phyloP scores from a whole-genome alignment of 148 eudicot species.

The Diospyros kaki region DNA sequence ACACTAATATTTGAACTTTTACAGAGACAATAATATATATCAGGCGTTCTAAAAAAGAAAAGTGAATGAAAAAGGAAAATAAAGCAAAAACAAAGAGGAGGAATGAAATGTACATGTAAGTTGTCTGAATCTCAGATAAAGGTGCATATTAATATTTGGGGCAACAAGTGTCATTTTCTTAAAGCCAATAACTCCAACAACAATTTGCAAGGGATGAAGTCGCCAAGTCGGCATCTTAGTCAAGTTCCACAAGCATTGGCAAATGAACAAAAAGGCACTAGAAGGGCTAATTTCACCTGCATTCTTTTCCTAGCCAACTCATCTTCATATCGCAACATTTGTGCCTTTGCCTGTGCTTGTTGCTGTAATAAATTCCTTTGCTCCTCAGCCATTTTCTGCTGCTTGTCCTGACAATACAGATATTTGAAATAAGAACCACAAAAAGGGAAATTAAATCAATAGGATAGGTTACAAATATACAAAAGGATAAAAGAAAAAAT shows the following conservation, averaged over 20 bases:
- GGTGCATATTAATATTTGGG: background rate
- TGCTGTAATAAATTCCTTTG: conserved; percentile 79
- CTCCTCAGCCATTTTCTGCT: conserved; percentile 73
- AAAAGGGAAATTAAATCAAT: background rate
- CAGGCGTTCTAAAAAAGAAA: too few species aligned
- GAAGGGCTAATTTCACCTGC: conserved; percentile 48
- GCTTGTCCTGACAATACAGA: conserved; percentile 64
- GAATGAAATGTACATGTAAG: background rate
- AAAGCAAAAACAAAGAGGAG: background rate
- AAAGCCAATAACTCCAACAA: background rate
- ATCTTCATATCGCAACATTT: conserved; percentile 85
- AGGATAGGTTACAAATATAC: too few species aligned
- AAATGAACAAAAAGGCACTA: background rate
- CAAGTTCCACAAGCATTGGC: background rate
- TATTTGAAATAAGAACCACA: background rate
- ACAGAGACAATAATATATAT: too few species aligned
- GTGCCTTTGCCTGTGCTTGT: conserved; percentile 85
- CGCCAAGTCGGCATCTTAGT: background rate
- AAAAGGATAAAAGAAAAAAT: background rate
- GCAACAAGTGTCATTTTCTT: background rate
- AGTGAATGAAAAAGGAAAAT: background rate
- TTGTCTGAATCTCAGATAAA: background rate
- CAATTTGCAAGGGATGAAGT: conserved; percentile 5
- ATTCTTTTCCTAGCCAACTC: conserved; percentile 86
- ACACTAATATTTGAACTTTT: too few species aligned